phyloP scores from a whole-genome alignment of 805 yeast genomes.

The Myxozyma udenii region DNA sequence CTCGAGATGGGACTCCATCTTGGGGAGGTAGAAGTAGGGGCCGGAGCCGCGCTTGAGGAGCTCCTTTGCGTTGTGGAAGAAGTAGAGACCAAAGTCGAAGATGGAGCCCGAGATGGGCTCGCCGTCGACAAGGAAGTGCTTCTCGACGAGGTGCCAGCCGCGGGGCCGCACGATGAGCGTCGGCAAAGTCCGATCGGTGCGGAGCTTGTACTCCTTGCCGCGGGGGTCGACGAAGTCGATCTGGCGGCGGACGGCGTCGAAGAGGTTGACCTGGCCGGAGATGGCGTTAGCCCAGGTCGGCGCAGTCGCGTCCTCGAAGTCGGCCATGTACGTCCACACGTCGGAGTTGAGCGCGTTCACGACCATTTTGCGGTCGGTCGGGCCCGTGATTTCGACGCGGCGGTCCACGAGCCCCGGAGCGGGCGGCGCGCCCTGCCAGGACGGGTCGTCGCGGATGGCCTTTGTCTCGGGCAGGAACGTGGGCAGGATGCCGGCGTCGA shows the following conservation, averaged over 20 bases:
- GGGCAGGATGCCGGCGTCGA: conserved; percentile 65
- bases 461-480: conserved; percentile 65
- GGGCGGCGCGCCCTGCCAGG: conserved; percentile 69
- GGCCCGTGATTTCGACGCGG: conserved; percentile 73
- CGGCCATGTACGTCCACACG: conserved; percentile 74
- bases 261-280: conserved; percentile 67
- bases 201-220: conserved; percentile 50
- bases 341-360: conserved; percentile 67
- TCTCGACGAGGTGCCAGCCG: conserved; percentile 73
- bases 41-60: conserved; percentile 56
- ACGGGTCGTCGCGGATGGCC: conserved; percentile 59
- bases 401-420: conserved; percentile 69
- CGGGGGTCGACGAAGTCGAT: conserved; percentile 42
- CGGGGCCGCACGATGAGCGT: conserved; percentile 54
- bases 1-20: conserved; percentile 74
- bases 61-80: conserved; percentile 66
- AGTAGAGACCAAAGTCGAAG: conserved; percentile 68
- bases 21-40: conserved; percentile 71
- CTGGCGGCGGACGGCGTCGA: conserved; percentile 62
- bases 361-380: conserved; percentile 73
- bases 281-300: conserved; percentile 68
- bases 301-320: conserved; percentile 69
- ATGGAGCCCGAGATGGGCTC: conserved; percentile 64
- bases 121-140: conserved; percentile 63
- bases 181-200: conserved; percentile 53